Base-by-base conservation (phyloP, 1,284 basidiomycete species). In the Sutorius eximius region DNA sequence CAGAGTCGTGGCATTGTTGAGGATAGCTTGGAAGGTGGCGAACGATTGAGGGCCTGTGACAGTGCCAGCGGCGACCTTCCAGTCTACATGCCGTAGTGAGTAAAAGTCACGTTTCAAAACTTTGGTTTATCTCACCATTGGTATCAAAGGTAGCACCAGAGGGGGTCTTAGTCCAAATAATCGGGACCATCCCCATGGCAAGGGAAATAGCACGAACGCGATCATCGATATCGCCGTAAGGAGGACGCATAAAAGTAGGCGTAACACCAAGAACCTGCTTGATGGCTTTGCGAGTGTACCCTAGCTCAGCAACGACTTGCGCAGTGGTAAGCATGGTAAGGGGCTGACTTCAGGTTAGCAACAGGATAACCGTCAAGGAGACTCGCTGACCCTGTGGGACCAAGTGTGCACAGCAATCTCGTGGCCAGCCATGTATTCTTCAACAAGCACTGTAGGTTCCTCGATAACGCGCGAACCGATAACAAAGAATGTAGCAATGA, bases 231-330 rank as follows among this genome's bases (percentile, higher is more conserved):
- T 85, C 82, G 59, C 83, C 83, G 52, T 74, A 84, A 49, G 82
- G 83, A 52, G 82, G 81, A 46, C 83, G 78, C 82, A 83, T 83
- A 5, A 80, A 77, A 10, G 83, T 87, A 2, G 93, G 92, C 6
- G 90, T 91, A 27, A 94, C 87, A 62, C 92, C 91, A 56, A 91
- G 75, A 27, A 87, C 80, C 4, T 64, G 63, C 63, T 87, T 83
- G 74, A 98, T 96, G 51, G 87, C 84, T 74, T 93, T 85, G 61
- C 87, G 89, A 55, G 93, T 91, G 89, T 92, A 98, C 45, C 91
- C 94, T 47, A 98, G 80, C 73, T 98, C 95, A 24, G 94, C 94
- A 20, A 98, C 92, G 57, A 98, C 84, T 76, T 97, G 79, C 67
- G 85, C 86, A 68, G 87, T 98, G 45, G 91, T 86, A 57, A 95